Conservation (phyloP, 495 filamentous ascomycete species). For the Penicillium goetzii region DNA sequence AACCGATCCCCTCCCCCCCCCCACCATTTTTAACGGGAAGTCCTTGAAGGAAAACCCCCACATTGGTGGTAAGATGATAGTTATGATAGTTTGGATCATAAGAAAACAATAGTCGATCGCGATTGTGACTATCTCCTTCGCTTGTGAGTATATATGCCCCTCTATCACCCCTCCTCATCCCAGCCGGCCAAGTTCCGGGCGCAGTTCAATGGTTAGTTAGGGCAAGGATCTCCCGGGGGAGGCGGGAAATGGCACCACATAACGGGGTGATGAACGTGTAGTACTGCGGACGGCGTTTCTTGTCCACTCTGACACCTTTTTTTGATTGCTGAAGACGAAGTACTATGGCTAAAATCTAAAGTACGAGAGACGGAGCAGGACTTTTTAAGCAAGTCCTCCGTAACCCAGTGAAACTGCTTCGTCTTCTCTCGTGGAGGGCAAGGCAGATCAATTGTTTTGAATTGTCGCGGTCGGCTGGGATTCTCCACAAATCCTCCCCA, state of each 20-base stretch:
- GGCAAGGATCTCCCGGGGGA: slow-evolving; percentile 2
- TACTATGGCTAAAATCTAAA: not conserved
- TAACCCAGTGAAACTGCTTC: not conserved
- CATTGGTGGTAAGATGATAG: not conserved
- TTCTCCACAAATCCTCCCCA: slow-evolving; percentile 1
- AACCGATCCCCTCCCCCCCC: not conserved
- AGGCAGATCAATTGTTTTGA: not conserved
- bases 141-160: not conserved
- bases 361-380: not conserved
- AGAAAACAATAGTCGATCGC: not conserved
- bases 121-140: not conserved
- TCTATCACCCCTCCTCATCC: not conserved
- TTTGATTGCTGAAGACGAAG: not conserved
- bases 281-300: not conserved
- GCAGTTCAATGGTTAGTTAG: not conserved
- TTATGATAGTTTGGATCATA: not conserved
- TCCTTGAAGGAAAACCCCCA: not conserved
- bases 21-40: not conserved
- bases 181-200: not conserved
- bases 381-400: not conserved
- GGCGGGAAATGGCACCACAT: not conserved
- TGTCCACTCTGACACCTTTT: not conserved
- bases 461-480: not conserved
- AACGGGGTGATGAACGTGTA: not conserved
- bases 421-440: not conserved